Evolutionary conservation across 129 eudicot species (phyloP).

Genomic region (Ambrosia trifida): DNA sequence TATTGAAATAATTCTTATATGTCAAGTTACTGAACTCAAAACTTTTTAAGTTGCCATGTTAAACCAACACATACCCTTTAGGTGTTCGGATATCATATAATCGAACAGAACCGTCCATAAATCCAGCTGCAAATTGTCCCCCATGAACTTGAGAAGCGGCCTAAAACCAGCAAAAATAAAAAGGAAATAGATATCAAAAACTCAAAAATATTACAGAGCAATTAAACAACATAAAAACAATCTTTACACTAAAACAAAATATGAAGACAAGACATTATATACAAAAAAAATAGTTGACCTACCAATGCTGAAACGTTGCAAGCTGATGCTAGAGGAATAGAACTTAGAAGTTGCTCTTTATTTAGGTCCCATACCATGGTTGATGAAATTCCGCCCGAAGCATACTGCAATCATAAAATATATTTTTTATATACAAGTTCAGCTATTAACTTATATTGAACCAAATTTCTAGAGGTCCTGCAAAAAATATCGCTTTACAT

Average conservation of each 20-base stretch:
- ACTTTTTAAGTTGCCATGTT: not conserved
- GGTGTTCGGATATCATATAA: conserved; percentile 88
- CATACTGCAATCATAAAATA: conserved; percentile 47
- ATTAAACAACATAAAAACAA: too few relatives aligned
- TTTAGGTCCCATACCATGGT: conserved; percentile 95
- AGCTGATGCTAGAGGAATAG: conserved; percentile 66
- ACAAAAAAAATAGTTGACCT: not conserved
- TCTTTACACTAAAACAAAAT: not conserved
- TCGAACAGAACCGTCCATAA: conserved; percentile 84
- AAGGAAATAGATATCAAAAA: too few relatives aligned
- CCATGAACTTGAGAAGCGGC: conserved; percentile 94
- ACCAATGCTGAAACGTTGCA: conserved; percentile 88
- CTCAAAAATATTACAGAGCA: not conserved
- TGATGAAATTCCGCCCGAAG: conserved; percentile 85
- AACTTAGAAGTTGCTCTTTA: conserved; percentile 81
- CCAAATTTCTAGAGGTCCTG: not conserved
- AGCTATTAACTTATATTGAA: not conserved
- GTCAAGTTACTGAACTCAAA: not conserved
- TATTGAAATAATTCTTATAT: not conserved
- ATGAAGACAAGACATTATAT: not conserved
- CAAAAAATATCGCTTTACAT: not conserved
- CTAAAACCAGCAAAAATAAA: conserved; percentile 35
- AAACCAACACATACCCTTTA: conserved; percentile 46
- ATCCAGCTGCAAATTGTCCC: conserved; percentile 92
- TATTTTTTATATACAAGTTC: not conserved